Base-by-base conservation (phyloP, 1,139 yeast genomes). In the Magnusiomyces fungicola region DNA sequence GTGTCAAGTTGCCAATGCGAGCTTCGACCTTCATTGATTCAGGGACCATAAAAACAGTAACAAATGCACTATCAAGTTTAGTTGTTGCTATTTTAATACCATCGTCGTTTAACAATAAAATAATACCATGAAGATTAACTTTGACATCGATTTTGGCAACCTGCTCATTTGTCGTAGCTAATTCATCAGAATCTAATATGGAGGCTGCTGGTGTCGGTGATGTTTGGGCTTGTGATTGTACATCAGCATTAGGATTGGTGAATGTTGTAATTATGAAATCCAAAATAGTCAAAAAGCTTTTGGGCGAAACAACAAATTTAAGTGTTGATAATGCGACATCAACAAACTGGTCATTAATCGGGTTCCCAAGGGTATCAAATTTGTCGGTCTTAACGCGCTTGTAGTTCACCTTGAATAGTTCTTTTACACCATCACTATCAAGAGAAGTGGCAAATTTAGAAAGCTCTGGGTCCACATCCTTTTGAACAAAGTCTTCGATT, bases 181-280 rank as follows among this genome's bases (percentile, higher is more conserved):
- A n/a, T 6, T 34, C 39, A 12, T n/a, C 39, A 34, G 39, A 34
- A n/a, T 34, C 12, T 5, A 12, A n/a, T 14, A n/a, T n/a, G 43
- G 25, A 23, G 1, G 54, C 47, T 3, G 50, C 45, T 16, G 27
- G 38, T 5, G 12, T 18, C 3, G 49, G 43, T 18, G 43, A 30
- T 5, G 47, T 37, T 18, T 44, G 50, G 10, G 87, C 83, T 1
- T 79, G n/a, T n/a, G n/a, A n/a, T n/a, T n/a, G n/a, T n/a, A n/a
- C n/a, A n/a, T n/a, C n/a, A n/a, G n/a, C 69, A 27, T 78, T 81
- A 0, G 90, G 87, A 55, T 79, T 73, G 1, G 96, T 84, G 62
- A 92, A 92, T 0, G 97, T 92, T 45, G 90, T 86, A 61, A 90
- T 72, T 2, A 84, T 72, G 63, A 83, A 94, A 64, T 89, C 94